Base-by-base conservation (phyloP, 805 yeast genomes). In the Starmerella floris region DNA sequence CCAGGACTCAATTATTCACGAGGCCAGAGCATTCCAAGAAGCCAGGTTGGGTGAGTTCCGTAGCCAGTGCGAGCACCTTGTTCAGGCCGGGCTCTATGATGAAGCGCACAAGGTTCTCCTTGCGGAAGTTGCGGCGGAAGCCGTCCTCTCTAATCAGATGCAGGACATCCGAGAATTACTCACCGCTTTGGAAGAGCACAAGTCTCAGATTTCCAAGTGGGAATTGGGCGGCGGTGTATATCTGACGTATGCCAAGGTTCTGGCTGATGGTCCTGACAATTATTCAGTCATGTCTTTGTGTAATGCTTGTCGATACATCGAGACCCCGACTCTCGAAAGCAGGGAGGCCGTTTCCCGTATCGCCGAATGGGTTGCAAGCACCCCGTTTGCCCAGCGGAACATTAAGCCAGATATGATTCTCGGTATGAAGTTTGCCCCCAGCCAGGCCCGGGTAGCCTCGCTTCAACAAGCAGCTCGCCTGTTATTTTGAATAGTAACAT, bases 91-190 rank as follows among this genome's bases (percentile, higher is more conserved):
- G 10, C 58, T 70, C 39, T 73, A 72, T 64, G 65, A 61, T 0
- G 76, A 73, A 31, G 94, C 95, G 0, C 91, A 83, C 53, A 56
- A 61, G 2, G 62, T 74, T 1, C 60, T 83, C 3, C 52, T 77
- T 8, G 55, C 63, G 1, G 57, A 66, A 3, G 79, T 84, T 25
- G 97, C 88, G 0, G 97, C 97, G 8, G 58, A 61, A 13, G 71
- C 78, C 3, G 73, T 87, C 1, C 70, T 77, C 15, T 65, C 71
- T n/a, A 69, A 71, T 43, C 61, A 58, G 13, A 39, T 51, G 5
- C 49, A 35, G 17, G 41, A 40, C 13, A 43, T 63, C 11, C 40
- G 36, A 17, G 51, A 44, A 5, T 36, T 61, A 9, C 42, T 65
- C 10, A 51, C 56, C 34, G 41, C 44, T 15, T 44, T 55, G 25